phyloP scores from a whole-genome alignment of 192 early-diverging fungal species.

The Lunasporangiospora selenospora region DNA sequence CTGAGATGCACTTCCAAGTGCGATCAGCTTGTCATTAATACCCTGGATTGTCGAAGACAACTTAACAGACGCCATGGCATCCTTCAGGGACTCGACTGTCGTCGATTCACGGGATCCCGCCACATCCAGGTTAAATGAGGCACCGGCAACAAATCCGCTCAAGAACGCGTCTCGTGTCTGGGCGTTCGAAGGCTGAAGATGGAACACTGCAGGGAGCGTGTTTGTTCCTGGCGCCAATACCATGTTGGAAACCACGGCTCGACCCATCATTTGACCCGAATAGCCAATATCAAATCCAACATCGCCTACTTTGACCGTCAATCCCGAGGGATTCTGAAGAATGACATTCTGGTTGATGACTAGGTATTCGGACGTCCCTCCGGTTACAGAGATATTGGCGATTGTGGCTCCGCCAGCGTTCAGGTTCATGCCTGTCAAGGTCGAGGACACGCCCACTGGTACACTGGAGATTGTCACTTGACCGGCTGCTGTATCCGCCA shows the following conservation, averaged over 20 bases:
- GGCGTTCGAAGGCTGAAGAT: conserved; percentile 34
- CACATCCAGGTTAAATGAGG: conserved; percentile 48
- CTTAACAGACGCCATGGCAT: conserved; percentile 54
- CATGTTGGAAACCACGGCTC: conserved; percentile 49
- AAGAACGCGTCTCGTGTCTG: conserved; percentile 48
- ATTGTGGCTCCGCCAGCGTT: conserved; percentile 55
- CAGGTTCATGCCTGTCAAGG: conserved; percentile 61
- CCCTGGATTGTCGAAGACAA: conserved; percentile 52
- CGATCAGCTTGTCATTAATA: conserved; percentile 50
- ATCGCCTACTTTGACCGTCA: conserved; percentile 58
- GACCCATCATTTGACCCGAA: conserved; percentile 44
- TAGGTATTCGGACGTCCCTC: conserved; percentile 56
- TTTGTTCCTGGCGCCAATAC: conserved; percentile 56
- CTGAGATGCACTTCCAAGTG: conserved; percentile 21
- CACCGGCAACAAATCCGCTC: conserved; percentile 49
- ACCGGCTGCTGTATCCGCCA: conserved; percentile 63
- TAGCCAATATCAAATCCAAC: conserved; percentile 52
- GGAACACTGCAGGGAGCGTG: conserved; percentile 49
- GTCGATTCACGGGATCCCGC: conserved; percentile 52
- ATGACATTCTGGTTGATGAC: conserved; percentile 50
- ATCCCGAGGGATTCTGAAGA: conserved; percentile 58
- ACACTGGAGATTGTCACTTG: conserved; percentile 58
- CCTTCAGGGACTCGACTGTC: conserved; percentile 48
- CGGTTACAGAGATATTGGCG: conserved; percentile 57
- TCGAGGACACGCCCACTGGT: conserved; percentile 55